Conservation (phyloP, 495 filamentous ascomycete genomes). For the Recurvomyces mirabilis region DNA sequence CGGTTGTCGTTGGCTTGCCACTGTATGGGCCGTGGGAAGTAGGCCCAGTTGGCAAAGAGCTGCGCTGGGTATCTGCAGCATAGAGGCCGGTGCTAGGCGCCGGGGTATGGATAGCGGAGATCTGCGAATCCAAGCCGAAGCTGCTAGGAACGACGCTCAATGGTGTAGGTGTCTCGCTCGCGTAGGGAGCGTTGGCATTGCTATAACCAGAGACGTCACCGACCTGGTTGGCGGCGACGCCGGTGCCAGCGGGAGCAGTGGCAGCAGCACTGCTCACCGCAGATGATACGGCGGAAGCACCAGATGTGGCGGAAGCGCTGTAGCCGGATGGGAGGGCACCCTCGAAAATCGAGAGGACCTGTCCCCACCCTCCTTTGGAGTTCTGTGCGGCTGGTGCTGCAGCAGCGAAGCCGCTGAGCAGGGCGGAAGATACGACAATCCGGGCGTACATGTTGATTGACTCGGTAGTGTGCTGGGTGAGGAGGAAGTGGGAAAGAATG, state of each 20-base stretch:
- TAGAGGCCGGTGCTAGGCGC: conserved; percentile 9
- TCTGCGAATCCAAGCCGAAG: conserved; percentile 19
- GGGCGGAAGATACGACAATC: conserved; percentile 17
- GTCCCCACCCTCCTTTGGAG: neutral
- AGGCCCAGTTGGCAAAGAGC: conserved; percentile 23
- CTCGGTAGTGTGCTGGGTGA: too few relatives aligned
- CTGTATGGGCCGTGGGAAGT: conserved; percentile 33
- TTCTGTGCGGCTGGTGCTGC: conserved; percentile 24
- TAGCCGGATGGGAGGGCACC: conserved; percentile 4
- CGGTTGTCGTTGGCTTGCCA: conserved; percentile 30
- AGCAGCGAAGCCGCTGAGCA: conserved; percentile 23
- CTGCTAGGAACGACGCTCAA: conserved; percentile 12
- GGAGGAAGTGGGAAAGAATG: too few relatives aligned
- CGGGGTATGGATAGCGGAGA: conserved; percentile 17
- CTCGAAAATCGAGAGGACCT: neutral
- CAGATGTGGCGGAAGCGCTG: neutral
- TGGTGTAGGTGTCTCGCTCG: conserved; percentile 13
- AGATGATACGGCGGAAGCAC: neutral
- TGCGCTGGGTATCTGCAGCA: conserved; percentile 18
- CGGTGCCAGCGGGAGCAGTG: neutral
- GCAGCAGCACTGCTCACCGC: neutral
- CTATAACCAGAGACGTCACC: conserved; percentile 26
- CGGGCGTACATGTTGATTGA: conserved; percentile 27
- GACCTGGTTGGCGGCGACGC: conserved; percentile 4
- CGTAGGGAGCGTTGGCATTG: conserved; percentile 25